Base-by-base conservation (phyloP, 305 asterid genomes). In the Fraxinus nigra region DNA sequence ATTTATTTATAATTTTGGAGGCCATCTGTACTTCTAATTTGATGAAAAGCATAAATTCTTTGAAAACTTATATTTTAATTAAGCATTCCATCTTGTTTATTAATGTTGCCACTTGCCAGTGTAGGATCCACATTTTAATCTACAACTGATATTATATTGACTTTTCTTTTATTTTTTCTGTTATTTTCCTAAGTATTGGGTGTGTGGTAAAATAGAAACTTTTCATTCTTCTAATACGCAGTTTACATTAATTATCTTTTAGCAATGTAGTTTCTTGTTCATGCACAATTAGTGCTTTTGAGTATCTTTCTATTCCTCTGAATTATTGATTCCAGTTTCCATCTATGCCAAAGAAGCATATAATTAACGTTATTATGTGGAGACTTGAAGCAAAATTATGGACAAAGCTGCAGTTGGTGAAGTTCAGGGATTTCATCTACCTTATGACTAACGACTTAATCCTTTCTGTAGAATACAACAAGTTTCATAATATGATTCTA, bases 251-350 rank as follows among this genome's bases (percentile, higher is more conserved):
- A 65, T 65, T 65, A 26, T 65, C 73, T 40, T 40, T 59, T 18
- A 43, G 16, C 33, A 72, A 30, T 11, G 78, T 69, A 77, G 75
- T 35, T 35, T 7, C 20, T 32, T 48, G 18, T 70, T 70, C 35
- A 16, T 34, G 26, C 67, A 76, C 63, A 77, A 70, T 35, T 35
- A 24, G 24, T 70, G 70, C 75, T 81, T 77, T 54, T 18, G 73
- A 77, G 26, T 72, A 65, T 73, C 78, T n/a, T 40, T 59, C 70
- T 51, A 7, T 10, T 51, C 30, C 22, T 3, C 76, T 26, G 33
- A 16, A 61, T 40, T 34, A 24, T 77, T 69, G 22, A 34, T 22
- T 65, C 34, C 73, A 65, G 35, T 10, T 65, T 24, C 35, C 35
- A 3, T 65, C 35, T 65, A 26, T 67, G 35, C 74, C 34, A 67